Evolutionary conservation across 257 asterid genomes (phyloP), one percentile per base, ranked within the genome.

Genomic region (Knoxia roxburghii): DNA sequence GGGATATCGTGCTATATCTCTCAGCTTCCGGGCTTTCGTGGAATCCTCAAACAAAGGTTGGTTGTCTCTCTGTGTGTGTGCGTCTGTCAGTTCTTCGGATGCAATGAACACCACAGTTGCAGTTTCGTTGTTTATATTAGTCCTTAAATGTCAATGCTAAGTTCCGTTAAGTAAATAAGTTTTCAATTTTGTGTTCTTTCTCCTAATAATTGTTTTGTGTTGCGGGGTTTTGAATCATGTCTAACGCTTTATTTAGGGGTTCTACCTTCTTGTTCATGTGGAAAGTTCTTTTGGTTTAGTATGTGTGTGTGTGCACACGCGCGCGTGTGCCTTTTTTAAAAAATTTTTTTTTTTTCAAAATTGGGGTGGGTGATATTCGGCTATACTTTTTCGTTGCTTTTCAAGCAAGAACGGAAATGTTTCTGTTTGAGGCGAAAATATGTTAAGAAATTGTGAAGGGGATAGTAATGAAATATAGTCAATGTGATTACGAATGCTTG

Each of bases 11-110:
- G 91, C 81, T 87, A 89, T 87, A 84, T 89, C 49, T 88, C 98
- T 57, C 59, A 73, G 43, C 91, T 89, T 49, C 95, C 94, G 13
- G 96, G 98, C 55, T 91, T 91, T 76, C 80, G 89, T 39, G 98
- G 98, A 49, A 80, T 85, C 72, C 96, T 91, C 78, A 91, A 91
- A 77, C 98, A 85, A 72, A 91, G 98, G 98, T 88, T 11, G 58
- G 17, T 27, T 46, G 18, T 30, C 35, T 48, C 68, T 46, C 55
- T 43, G n/a, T n/a, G n/a, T n/a, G n/a, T n/a, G n/a, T n/a, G n/a
- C n/a, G n/a, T n/a, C n/a, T 27, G 8, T 20, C 43, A 49, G 18
- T 18, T 35, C 26, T 56, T 12, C 33, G 13, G 26, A 30, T 15
- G 18, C 24, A 26, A 61, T 27, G 50, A 11, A 27, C 40, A 56